These are phyloP conservation scores for Celoporthe dispersa DNA, from an alignment of 2,329 filamentous ascomycete genomes.

Conservation along the genomic window DNA sequence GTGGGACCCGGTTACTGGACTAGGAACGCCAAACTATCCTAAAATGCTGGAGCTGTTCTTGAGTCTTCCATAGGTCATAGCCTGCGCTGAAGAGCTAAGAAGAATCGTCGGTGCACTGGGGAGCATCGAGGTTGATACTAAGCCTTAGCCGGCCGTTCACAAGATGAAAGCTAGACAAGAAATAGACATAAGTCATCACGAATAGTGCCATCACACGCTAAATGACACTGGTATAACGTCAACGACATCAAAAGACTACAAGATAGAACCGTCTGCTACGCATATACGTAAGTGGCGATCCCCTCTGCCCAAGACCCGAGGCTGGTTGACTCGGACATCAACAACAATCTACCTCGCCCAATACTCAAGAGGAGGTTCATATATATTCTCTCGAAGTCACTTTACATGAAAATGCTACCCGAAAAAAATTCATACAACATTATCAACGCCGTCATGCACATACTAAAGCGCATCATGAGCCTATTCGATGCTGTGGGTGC, in stretches of 20 bases:
- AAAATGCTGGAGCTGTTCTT: constrained; percentile 33
- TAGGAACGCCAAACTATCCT: constrained; percentile 34
- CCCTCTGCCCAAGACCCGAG: no score
- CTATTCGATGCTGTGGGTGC: not conserved
- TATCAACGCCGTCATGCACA: no score
- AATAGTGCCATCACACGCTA: not conserved
- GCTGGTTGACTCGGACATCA: no score
- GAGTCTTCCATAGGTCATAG: constrained; percentile 13
- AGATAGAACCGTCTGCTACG: not conserved
- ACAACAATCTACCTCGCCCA: not conserved
- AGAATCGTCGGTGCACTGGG: not conserved
- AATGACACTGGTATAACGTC: not conserved
- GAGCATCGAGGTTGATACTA: not conserved
- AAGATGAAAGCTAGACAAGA: not conserved
- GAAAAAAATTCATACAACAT: not conserved
- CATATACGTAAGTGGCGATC: not conserved
- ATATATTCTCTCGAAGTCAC: not conserved
- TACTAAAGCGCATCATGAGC: not conserved
- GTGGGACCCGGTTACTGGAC: constrained; percentile 37
- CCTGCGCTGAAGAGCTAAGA: not conserved
- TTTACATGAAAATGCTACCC: not conserved
- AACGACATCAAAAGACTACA: not conserved
- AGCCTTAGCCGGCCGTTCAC: not conserved
- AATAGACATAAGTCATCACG: not conserved
- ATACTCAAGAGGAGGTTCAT: not conserved